These are phyloP conservation scores for Eimeria falciformis DNA, from an alignment of 169 alveolate genomes.

Conservation along the genomic window DNA sequence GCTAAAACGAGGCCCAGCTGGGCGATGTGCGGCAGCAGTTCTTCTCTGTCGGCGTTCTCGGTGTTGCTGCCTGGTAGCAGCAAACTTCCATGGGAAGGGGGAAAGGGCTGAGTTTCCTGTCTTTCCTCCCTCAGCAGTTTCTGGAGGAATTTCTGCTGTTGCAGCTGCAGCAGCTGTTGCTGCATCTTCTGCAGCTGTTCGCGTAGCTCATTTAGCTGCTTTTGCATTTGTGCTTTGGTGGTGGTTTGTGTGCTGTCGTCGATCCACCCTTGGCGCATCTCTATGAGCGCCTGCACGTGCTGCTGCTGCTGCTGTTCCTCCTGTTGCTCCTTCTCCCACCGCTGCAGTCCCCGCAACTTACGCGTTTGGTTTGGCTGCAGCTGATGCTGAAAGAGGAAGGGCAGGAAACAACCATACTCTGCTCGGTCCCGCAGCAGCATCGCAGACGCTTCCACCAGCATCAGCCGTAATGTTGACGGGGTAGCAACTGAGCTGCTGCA, in stretches of 20 bases:
- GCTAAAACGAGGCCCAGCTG: conserved; percentile 51
- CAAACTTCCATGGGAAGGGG: conserved; percentile 5
- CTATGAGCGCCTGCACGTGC: conserved; percentile 54
- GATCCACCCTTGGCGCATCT: conserved; percentile 25
- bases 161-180: conserved; percentile 45
- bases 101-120: not conserved
- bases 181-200: conserved; percentile 56
- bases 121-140: conserved; percentile 41
- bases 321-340: conserved; percentile 32
- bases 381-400: conserved; percentile 66
- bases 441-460: conserved; percentile 49
- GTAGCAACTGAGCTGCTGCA: not conserved
- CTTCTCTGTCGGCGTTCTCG: conserved; percentile 20
- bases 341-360: conserved; percentile 55
- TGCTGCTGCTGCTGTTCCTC: conserved; percentile 49
- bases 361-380: conserved; percentile 34
- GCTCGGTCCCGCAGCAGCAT: conserved; percentile 61
- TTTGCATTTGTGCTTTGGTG: conserved; percentile 25
- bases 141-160: conserved; percentile 30
- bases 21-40: conserved; percentile 47
- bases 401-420: conserved; percentile 44
- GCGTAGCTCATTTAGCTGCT: conserved; percentile 45
- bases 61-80: not conserved
- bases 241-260: conserved; percentile 1
- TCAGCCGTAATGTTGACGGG: conserved; percentile 20